These are phyloP conservation scores for Puccinia polysora DNA, from an alignment of 1,284 basidiomycete genomes.

Conservation along the genomic window DNA sequence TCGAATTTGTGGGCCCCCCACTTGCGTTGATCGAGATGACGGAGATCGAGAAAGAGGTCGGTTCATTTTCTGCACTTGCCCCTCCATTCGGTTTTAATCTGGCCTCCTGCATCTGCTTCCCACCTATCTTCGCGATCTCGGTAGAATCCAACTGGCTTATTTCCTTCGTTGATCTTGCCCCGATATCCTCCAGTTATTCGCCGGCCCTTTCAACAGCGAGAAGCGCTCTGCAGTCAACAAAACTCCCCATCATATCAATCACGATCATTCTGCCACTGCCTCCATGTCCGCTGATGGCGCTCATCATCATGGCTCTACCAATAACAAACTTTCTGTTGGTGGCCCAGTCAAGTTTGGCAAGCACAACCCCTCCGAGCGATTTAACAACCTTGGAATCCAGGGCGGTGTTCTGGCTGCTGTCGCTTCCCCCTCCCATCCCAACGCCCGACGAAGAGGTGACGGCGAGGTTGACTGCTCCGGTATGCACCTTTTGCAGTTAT, in stretches of 20 bases:
- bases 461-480: slow-evolving; percentile 25
- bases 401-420: slow-evolving; percentile 40
- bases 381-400: slow-evolving; percentile 38
- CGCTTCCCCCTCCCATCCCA: slow-evolving; percentile 16
- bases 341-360: slow-evolving; percentile 32
- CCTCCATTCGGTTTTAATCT: background rate
- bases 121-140: background rate
- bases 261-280: background rate
- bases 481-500: background rate
- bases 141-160: background rate
- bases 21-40: slow-evolving; percentile 33
- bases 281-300: slow-evolving; percentile 9
- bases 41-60: slow-evolving; percentile 34
- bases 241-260: slow-evolving; percentile 14
- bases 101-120: background rate
- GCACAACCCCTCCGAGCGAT: slow-evolving; percentile 32
- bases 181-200: slow-evolving; percentile 23
- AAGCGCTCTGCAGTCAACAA: slow-evolving; percentile 25
- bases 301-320: background rate
- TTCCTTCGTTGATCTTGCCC: background rate
- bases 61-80: background rate
- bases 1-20: slow-evolving; percentile 32
- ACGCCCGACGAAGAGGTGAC: slow-evolving; percentile 19
- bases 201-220: slow-evolving; percentile 38
- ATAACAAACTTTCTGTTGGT: slow-evolving; percentile 29